Conservation (phyloP, 345 rosid genomes). For the Abelmoschus esculentus region DNA sequence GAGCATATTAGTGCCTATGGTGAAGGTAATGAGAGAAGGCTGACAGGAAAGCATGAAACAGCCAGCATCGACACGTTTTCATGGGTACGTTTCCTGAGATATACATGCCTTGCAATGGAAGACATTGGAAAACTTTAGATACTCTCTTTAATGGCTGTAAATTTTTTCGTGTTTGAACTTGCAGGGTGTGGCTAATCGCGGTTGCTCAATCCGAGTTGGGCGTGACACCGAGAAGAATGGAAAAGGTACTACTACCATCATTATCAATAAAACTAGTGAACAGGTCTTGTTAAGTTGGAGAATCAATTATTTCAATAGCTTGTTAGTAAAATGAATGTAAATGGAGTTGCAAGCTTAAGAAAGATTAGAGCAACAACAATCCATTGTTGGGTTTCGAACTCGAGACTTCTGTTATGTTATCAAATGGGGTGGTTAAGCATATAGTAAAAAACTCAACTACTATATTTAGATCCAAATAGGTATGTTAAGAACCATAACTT, state of each 20-base stretch:
- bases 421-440: no score
- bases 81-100: constrained; percentile 52
- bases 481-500: no score
- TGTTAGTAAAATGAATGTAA: no score
- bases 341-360: no score
- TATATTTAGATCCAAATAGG: no score
- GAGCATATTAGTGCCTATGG: constrained; percentile 73
- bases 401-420: no score
- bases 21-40: constrained; percentile 96
- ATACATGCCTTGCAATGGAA: not conserved
- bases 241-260: constrained; percentile 54
- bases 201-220: constrained; percentile 93
- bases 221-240: constrained; percentile 86
- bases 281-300: not conserved
- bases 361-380: no score
- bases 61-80: constrained; percentile 83
- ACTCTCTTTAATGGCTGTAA: not conserved
- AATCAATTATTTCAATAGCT: no score
- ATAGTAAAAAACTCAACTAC: no score
- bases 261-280: not conserved
- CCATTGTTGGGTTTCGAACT: no score
- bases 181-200: constrained; percentile 95
- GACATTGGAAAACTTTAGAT: not conserved
- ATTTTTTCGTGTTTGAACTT: constrained; percentile 2
- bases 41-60: constrained; percentile 95